Evolutionary conservation across 805 yeast genomes (phyloP).

Genomic region (Candida multigemmis): DNA sequence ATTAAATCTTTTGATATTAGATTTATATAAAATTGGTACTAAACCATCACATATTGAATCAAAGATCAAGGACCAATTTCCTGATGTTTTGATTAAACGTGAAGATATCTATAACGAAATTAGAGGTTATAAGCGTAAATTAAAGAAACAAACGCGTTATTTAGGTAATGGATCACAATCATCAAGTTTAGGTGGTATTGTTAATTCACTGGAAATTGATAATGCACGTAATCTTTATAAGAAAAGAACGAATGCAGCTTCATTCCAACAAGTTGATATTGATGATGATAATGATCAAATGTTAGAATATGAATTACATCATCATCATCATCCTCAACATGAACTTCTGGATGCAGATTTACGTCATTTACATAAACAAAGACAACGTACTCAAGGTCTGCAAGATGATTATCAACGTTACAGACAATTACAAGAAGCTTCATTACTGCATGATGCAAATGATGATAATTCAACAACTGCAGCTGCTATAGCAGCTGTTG

Average conservation of each 20-base stretch:
- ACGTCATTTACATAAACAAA: constrained; percentile 17
- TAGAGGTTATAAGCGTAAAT: constrained; percentile 44
- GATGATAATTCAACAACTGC: constrained; percentile 26
- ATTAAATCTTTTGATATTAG: constrained; percentile 41
- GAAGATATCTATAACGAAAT: constrained; percentile 53
- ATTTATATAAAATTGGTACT: constrained; percentile 44
- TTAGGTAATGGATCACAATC: constrained; percentile 8
- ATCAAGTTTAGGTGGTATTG: constrained; percentile 9
- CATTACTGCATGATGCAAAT: constrained; percentile 6
- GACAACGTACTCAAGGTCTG: constrained; percentile 17
- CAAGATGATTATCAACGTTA: constrained; percentile 8
- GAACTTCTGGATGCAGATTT: constrained; percentile 17
- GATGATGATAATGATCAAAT: constrained; percentile 12
- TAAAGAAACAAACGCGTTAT: constrained; percentile 29
- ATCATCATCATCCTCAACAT: constrained; percentile 8
- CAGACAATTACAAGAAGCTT: constrained; percentile 6
- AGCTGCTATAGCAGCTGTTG: constrained; percentile 34
- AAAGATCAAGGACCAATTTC: constrained; percentile 41
- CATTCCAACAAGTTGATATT: constrained; percentile 14
- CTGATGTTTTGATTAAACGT: constrained; percentile 44
- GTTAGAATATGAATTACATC: constrained; percentile 7
- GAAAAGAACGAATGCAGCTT: constrained; percentile 15
- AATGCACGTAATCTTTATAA: constrained; percentile 8
- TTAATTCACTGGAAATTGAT: too few relatives aligned
- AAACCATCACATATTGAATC: constrained; percentile 47